Conservation (phyloP, 164 flowering plant genomes). For the Aristolochia contorta region DNA sequence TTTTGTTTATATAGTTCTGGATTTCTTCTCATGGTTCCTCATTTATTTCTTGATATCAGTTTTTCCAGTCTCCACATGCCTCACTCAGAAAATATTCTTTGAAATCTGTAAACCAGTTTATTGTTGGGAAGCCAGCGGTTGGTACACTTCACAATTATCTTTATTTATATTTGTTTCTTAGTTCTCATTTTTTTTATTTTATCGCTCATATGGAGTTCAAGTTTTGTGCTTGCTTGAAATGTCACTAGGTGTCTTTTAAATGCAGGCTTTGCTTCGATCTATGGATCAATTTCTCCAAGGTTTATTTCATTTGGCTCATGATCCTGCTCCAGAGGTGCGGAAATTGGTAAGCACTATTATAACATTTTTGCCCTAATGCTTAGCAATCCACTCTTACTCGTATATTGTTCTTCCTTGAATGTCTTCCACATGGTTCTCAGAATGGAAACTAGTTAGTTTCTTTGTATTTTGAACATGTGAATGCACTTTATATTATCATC, state of each 20-base stretch:
- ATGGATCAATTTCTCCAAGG: constrained; percentile 98
- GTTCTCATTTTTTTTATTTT: not conserved
- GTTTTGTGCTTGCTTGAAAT: not conserved
- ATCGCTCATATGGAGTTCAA: not conserved
- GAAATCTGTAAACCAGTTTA: constrained; percentile 82
- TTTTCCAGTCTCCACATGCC: constrained; percentile 86
- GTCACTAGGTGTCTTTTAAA: constrained; percentile 2
- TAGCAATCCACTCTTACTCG: not conserved
- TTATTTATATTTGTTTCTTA: not conserved
- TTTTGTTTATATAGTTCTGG: not conserved
- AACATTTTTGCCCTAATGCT: not conserved
- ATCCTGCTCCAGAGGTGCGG: constrained; percentile 77
- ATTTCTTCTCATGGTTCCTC: not conserved
- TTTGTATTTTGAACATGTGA: no score
- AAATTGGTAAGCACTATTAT: constrained; percentile 57
- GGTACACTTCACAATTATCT: constrained; percentile 13
- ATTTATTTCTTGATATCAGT: constrained; percentile 30
- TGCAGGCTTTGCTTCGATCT: constrained; percentile 62
- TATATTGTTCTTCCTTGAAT: not conserved
- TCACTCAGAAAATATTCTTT: constrained; percentile 81
- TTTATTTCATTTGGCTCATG: constrained; percentile 81
- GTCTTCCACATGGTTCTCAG: not conserved
- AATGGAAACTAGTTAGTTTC: no score
- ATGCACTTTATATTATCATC: no score
- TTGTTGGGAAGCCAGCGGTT: constrained; percentile 93